Conservation (phyloP, 129 eudicot genomes). For the Kitagawia praeruptora region DNA sequence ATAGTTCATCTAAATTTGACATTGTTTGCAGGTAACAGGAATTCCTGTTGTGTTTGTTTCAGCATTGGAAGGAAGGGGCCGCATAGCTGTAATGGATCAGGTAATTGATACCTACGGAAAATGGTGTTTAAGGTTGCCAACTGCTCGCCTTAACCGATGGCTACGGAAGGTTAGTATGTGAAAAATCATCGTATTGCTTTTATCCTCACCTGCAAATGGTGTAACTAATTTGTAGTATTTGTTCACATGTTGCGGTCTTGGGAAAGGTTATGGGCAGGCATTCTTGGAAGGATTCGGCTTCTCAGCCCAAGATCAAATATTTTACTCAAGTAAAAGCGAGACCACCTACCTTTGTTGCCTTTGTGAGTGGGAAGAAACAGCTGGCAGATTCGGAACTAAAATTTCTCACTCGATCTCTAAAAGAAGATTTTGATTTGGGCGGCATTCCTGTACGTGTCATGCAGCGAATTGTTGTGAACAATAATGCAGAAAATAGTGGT, state of each 20-base stretch:
- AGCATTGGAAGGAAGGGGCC: slow-evolving; percentile 76
- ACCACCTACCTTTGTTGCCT: slow-evolving; percentile 96
- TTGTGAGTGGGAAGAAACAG: slow-evolving; percentile 61
- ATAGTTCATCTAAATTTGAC: background rate
- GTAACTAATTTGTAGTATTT: background rate
- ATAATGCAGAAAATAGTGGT: slow-evolving; percentile 17
- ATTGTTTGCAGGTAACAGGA: slow-evolving; percentile 64
- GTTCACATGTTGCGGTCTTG: background rate
- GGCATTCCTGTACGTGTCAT: slow-evolving; percentile 83
- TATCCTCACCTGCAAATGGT: background rate
- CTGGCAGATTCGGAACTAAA: slow-evolving; percentile 78
- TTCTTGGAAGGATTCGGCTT: slow-evolving; percentile 88
- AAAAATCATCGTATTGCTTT: background rate
- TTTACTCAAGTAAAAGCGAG: slow-evolving; percentile 95
- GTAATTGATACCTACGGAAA: slow-evolving; percentile 74
- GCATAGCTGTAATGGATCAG: slow-evolving; percentile 67
- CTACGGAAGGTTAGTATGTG: slow-evolving; percentile 53
- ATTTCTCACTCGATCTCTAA: slow-evolving; percentile 78
- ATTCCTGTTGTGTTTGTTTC: slow-evolving; percentile 90
- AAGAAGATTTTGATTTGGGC: slow-evolving; percentile 89
- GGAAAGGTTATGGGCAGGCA: slow-evolving; percentile 93
- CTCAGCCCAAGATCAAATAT: slow-evolving; percentile 87
- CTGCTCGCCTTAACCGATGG: slow-evolving; percentile 94
- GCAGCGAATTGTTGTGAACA: slow-evolving; percentile 47
- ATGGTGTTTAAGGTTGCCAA: slow-evolving; percentile 87